Conservation (phyloP, 371 early-diverging fungal species). For the Apophysomyces variabilis region DNA sequence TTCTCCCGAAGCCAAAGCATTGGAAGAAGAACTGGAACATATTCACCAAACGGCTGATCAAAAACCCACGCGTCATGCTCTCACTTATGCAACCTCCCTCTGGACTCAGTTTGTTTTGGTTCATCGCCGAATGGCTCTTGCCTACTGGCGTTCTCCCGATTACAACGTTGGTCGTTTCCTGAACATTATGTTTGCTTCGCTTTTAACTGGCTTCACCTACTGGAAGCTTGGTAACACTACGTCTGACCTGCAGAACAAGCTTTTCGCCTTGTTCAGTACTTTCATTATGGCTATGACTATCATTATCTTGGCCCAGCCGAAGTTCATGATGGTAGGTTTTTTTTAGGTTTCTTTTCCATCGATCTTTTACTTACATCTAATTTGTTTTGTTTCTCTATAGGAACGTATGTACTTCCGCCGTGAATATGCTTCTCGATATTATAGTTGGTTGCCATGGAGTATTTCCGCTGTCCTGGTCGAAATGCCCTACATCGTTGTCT, state of each 20-base stretch:
- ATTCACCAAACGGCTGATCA: constrained; percentile 27
- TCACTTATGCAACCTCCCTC: constrained; percentile 41
- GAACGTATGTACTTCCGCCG: constrained; percentile 71
- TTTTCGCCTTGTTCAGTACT: constrained; percentile 71
- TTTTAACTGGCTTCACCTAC: constrained; percentile 61
- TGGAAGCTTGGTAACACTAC: constrained; percentile 54
- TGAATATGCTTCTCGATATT: constrained; percentile 70
- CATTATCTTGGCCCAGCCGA: constrained; percentile 69
- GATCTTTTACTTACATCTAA: constrained; percentile 36
- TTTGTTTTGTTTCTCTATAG: constrained; percentile 50
- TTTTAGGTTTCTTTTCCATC: too few species aligned
- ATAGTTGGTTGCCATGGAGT: constrained; percentile 68
- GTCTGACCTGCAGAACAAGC: constrained; percentile 63
- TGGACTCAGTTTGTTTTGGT: constrained; percentile 48
- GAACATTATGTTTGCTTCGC: constrained; percentile 43
- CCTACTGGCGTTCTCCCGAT: constrained; percentile 61
- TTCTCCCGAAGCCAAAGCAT: constrained; percentile 35
- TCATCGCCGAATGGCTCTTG: constrained; percentile 51
- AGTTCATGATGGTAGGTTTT: constrained; percentile 50
- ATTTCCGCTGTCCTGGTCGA: constrained; percentile 53
- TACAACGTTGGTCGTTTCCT: constrained; percentile 65
- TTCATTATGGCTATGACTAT: constrained; percentile 63
- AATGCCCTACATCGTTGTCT: constrained; percentile 57
- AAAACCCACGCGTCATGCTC: constrained; percentile 21
- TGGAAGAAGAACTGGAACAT: constrained; percentile 27